Evolutionary conservation across 441 rosid species (phyloP).

Genomic region (Viola pubescens): DNA sequence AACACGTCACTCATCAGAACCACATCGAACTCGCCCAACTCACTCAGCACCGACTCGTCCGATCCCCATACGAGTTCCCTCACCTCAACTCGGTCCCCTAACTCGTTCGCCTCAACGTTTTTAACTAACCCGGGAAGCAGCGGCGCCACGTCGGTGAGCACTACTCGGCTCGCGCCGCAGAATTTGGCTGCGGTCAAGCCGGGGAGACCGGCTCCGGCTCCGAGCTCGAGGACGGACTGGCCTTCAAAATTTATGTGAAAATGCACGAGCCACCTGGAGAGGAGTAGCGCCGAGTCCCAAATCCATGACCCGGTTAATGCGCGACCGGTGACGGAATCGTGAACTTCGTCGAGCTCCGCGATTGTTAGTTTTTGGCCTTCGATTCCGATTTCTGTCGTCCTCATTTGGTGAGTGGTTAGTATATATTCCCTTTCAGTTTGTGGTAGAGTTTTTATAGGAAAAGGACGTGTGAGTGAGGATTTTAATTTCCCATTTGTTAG

Average conservation of each 20-base stretch:
- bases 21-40: slow-evolving; percentile 17
- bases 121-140: slow-evolving; percentile 22
- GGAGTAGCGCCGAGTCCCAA: slow-evolving; percentile 30
- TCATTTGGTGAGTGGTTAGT: slow-evolving; percentile 5
- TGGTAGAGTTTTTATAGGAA: background rate
- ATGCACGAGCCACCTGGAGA: slow-evolving; percentile 23
- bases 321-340: slow-evolving; percentile 21
- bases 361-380: slow-evolving; percentile 12
- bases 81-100: slow-evolving; percentile 19
- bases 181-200: slow-evolving; percentile 27
- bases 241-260: slow-evolving; percentile 12
- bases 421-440: background rate
- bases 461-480: too few species aligned
- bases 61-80: slow-evolving; percentile 30
- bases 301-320: slow-evolving; percentile 35
- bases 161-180: slow-evolving; percentile 18
- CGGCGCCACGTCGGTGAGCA: slow-evolving; percentile 23
- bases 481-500: too few species aligned
- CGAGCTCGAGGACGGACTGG: slow-evolving; percentile 30
- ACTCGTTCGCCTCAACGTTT: slow-evolving; percentile 26
- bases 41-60: slow-evolving; percentile 13
- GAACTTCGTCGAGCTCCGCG: slow-evolving; percentile 22
- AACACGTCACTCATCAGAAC: slow-evolving; percentile 36
- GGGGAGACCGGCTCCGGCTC: slow-evolving; percentile 30
- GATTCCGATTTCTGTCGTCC: slow-evolving; percentile 15